Base-by-base conservation (phyloP, 2,329 filamentous ascomycete genomes). In the Raffaelea albimanens region DNA sequence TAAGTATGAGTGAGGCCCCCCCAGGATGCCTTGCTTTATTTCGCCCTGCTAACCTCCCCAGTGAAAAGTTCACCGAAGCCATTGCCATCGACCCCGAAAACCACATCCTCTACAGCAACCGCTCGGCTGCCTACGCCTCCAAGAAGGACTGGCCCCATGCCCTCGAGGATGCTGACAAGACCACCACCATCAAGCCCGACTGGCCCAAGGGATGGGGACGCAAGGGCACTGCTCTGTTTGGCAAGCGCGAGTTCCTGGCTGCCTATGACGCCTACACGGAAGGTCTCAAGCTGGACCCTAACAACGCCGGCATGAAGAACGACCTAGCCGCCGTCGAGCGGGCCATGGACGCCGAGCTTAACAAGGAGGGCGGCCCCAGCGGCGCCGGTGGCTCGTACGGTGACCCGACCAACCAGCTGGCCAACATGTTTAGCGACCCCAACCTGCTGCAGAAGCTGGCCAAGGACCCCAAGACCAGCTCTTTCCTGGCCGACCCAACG, bases 91-190 rank as follows among this genome's bases (percentile, higher is more conserved):
- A 96, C 54, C 84, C 90, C 44, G 71, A 74, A 52, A 98, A 98
- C 68, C 93, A 98, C 68, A 91, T 98, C 57, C 85, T 98, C 49
- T 98, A 91, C 77, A 97, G 90, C 62, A 98, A 98, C 71, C 83
- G 93, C 57, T 97, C 93, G 25, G 93, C 80, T 49, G 81, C 80
- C 41, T 80, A 95, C 62, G 87, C 91, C 40, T 96, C 93, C 46
- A 85, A 95, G 67, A 87, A 83, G 66, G 81, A 97, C 50, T 98
- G 86, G 75, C 73, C 85, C 54, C 78, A 84, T 56, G 93, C 93
- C 19, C 72, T 97, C 22, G 76, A 85, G 53, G 93, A 98, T 74
- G 93, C 93, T 49, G 83, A 83, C 62, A 96, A 96, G 76, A 93
- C 88, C 3, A 94, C 85, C 47, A 80, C 95, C 68, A 73, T 98